Conservation (phyloP, 139 green algal genomes). For the Chlorella sp. region DNA sequence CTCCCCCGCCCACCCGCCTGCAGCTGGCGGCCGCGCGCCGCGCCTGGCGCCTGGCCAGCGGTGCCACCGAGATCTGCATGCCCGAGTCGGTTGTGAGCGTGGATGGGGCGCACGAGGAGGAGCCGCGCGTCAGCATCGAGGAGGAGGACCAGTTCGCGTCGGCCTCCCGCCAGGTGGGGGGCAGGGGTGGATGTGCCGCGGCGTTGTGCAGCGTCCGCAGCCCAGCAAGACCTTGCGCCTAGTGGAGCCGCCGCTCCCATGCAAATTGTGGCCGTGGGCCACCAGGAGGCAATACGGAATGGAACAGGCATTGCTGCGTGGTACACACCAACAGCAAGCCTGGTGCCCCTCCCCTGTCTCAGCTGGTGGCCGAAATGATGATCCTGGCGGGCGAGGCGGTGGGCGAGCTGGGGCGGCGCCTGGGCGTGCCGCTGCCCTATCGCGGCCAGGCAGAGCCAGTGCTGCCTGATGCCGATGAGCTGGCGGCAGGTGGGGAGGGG, state of each 20-base stretch:
- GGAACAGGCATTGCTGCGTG: too few relatives aligned
- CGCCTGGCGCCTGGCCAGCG: constrained; percentile 50
- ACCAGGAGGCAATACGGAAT: too few relatives aligned
- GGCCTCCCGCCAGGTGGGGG: constrained; percentile 31
- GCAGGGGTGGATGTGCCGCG: neutral
- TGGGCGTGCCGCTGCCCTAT: constrained; percentile 79
- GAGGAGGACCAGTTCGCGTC: constrained; percentile 41
- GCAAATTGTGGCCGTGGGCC: too few relatives aligned
- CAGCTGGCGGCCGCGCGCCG: constrained; percentile 48
- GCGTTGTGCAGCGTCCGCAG: neutral
- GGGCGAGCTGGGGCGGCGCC: constrained; percentile 49
- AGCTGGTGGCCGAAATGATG: constrained; percentile 90
- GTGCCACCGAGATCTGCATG: constrained; percentile 67
- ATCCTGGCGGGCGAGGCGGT: constrained; percentile 79
- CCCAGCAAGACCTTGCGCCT: too few relatives aligned
- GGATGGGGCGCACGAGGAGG: neutral
- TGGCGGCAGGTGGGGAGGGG: constrained; percentile 37
- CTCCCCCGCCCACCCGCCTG: neutral
- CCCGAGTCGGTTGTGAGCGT: constrained; percentile 62
- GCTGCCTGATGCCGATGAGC: constrained; percentile 37
- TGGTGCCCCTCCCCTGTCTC: neutral
- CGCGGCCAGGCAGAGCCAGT: constrained; percentile 54
- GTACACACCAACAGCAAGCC: too few relatives aligned
- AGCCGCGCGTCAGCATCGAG: neutral
- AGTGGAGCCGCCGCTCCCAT: too few relatives aligned